phyloP scores from a whole-genome alignment of 306 rosid genomes.

The Vigna trinervia region DNA sequence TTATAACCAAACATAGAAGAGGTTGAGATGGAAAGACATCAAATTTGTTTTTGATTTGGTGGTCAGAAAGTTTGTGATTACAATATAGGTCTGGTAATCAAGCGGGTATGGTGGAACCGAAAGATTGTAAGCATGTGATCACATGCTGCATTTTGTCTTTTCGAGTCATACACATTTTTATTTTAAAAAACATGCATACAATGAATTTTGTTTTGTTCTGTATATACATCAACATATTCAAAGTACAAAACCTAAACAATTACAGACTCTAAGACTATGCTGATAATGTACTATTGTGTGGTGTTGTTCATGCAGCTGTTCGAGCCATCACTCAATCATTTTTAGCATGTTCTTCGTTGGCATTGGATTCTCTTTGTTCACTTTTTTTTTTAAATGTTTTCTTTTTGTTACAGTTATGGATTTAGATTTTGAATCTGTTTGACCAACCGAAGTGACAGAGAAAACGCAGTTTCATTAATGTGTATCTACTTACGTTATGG shows the following conservation, averaged over 20 bases:
- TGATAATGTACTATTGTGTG: conserved; percentile 17
- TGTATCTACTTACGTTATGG: no score
- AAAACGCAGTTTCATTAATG: background rate
- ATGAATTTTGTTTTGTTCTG: conserved; percentile 28
- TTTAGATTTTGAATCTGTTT: background rate
- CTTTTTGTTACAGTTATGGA: background rate
- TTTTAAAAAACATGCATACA: background rate
- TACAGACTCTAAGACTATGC: conserved; percentile 4
- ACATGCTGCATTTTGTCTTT: conserved; percentile 71
- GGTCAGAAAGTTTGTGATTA: conserved; percentile 32
- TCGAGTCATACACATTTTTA: conserved; percentile 13
- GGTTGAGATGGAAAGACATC: background rate
- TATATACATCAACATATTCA: background rate
- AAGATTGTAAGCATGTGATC: conserved; percentile 73
- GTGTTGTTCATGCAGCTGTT: conserved; percentile 23
- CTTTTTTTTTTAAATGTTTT: background rate
- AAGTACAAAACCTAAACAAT: conserved; percentile 8
- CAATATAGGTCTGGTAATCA: conserved; percentile 43
- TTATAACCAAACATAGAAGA: background rate
- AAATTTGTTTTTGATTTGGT: conserved; percentile 9
- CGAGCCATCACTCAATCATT: conserved; percentile 19
- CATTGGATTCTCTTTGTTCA: background rate
- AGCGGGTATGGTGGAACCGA: conserved; percentile 70
- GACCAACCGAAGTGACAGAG: background rate
- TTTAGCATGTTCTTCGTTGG: conserved; percentile 39